Base-by-base conservation (phyloP, 1,284 basidiomycete genomes). In the Ganoderma resinaceum region DNA sequence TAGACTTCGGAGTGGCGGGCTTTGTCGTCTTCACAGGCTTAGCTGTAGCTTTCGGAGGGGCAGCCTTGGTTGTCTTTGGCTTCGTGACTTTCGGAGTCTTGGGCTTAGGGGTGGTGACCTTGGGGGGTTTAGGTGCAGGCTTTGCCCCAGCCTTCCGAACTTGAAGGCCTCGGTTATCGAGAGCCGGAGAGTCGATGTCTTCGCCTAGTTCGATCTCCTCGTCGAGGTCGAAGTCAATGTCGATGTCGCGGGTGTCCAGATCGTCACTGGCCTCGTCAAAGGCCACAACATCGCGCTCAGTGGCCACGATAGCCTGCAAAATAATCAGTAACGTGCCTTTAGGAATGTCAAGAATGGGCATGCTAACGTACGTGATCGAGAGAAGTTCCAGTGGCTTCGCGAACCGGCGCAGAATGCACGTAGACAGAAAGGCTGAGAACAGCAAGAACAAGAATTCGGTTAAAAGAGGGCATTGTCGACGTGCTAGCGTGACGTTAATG, bases 391-490 rank as follows among this genome's bases (percentile, higher is more conserved):
- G 42, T 20, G 9, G 14, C 40, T 5, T 61, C 60, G 8, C 33
- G 60, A 5, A 61, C 23, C 16, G 60, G 60, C 40, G 42, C 42
- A 46, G 60, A 23, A 38, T 61, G 60, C 2, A 46, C 60, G 31
- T 20, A 43, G 40, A 61, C 7, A 0, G 60, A 31, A 23, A 61
- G 38, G 31, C 60, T 37, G 31, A 61, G 60, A 23, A 61, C 31
- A 8, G 42, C 43, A 3, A 46, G 20, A 46, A 46, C n/a, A n/a
- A 46, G 43, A 9, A 46, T 20, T 8, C 43, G 43, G 43, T 23
- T 46, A 8, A 46, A n/a, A 46, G 43, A 8, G 3, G 43, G 43
- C 43, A 46, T 46, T 20, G 8, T 46, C 8, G 43, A 11, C 43
- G 42, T 20, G 42, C 7, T 43, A 43, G 16, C 18, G 42, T 43